A percentile compares a stretch with the other conserved stretches of the same genome.
phyloP scores from a whole-genome alignment of 768 basidiomycete species.

The Candolleomyces aberdarensis region DNA sequence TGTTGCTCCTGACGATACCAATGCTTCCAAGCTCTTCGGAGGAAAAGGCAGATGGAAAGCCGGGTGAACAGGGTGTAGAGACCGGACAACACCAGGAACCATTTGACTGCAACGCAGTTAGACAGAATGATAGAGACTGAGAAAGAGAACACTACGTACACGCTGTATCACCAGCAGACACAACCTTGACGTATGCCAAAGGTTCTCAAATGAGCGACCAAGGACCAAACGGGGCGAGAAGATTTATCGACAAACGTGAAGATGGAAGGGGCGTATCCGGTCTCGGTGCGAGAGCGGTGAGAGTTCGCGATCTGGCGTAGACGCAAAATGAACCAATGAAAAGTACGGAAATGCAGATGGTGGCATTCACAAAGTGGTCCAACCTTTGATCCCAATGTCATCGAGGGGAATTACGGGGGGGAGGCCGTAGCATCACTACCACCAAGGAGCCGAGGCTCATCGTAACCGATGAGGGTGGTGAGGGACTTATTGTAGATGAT shows the following conservation, averaged over 20 bases:
- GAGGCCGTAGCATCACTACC: slow-evolving; percentile 39
- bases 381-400: slow-evolving; percentile 34
- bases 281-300: slow-evolving; percentile 45
- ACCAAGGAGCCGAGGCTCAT: slow-evolving; percentile 33
- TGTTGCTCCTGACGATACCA: too few relatives aligned
- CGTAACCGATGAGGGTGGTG: slow-evolving; percentile 36
- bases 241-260: slow-evolving; percentile 47
- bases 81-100: slow-evolving; percentile 46
- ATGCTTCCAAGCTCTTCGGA: slow-evolving; percentile 41
- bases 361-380: slow-evolving; percentile 41
- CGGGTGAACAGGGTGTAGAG: slow-evolving; percentile 45
- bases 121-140: not conserved
- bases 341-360: slow-evolving; percentile 44
- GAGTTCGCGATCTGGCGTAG: slow-evolving; percentile 43
- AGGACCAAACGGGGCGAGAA: slow-evolving; percentile 39
- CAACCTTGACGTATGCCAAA: slow-evolving; percentile 38
- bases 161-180: slow-evolving; percentile 27
- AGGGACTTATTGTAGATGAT: slow-evolving; percentile 43
- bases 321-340: slow-evolving; percentile 45
- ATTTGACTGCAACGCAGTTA: slow-evolving; percentile 26
- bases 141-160: slow-evolving; percentile 27
- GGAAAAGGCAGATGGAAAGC: slow-evolving; percentile 45
- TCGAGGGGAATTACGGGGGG: slow-evolving; percentile 43
- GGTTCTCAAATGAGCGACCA: slow-evolving; percentile 36
- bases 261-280: slow-evolving; percentile 41